Percentiles rank a stretch among this genome's conserved stretches.
Evolutionary conservation across 1,284 basidiomycete species (phyloP).

Genomic region (Mrakiaceae sp.): DNA sequence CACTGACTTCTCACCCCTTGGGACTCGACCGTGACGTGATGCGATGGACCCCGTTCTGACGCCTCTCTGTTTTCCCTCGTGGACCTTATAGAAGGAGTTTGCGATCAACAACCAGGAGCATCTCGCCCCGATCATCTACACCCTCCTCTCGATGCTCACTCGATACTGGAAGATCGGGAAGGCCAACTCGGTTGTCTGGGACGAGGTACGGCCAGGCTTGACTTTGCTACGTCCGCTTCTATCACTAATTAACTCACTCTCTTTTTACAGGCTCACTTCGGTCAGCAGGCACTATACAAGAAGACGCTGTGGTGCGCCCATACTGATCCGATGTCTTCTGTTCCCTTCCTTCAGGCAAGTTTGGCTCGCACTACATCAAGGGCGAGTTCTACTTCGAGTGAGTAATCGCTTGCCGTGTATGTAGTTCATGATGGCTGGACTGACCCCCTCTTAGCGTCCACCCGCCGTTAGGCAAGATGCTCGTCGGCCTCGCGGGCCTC

Average conservation of each 20-base stretch:
- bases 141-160: constrained; percentile 84
- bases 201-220: constrained; percentile 48
- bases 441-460: constrained; percentile 47
- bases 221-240: neutral
- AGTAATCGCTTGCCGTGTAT: neutral
- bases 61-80: too few relatives aligned
- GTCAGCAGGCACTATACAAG: neutral
- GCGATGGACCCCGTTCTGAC: neutral
- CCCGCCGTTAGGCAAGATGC: constrained; percentile 96
- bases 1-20: neutral
- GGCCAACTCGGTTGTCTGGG: constrained; percentile 83
- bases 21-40: too few relatives aligned
- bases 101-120: constrained; percentile 71
- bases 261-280: constrained; percentile 14
- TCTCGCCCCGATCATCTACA: constrained; percentile 74
- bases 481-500: constrained; percentile 85
- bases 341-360: constrained; percentile 50
- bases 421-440: neutral
- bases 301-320: neutral
- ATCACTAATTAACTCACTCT: neutral
- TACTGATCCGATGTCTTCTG: neutral
- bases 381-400: constrained; percentile 39
- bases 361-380: constrained; percentile 79
- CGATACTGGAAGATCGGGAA: constrained; percentile 91
- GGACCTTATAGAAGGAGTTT: constrained; percentile 53